Evolutionary conservation across 441 rosid species (phyloP).

Genomic region (Gossypium schwendimanii): DNA sequence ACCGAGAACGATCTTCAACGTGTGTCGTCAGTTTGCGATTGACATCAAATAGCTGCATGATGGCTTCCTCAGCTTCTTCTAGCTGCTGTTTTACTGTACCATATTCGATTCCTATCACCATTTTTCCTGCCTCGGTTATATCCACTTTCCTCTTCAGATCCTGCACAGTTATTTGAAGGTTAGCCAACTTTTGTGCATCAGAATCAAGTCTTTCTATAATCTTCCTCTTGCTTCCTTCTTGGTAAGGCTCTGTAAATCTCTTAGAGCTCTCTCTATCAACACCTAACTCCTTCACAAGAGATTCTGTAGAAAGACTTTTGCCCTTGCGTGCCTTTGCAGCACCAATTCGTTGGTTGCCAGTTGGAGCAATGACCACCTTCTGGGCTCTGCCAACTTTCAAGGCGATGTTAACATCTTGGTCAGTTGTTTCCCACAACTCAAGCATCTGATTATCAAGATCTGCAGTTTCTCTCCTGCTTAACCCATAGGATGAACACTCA

Average conservation of each 20-base stretch:
- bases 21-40: conserved; percentile 52
- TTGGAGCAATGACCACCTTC: conserved; percentile 13
- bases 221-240: conserved; percentile 57
- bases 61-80: conserved; percentile 65
- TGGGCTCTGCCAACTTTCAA: conserved; percentile 36
- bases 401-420: conserved; percentile 37
- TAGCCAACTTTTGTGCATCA: conserved; percentile 75
- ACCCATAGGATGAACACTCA: conserved; percentile 73
- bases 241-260: conserved; percentile 47
- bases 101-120: conserved; percentile 52
- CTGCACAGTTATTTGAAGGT: conserved; percentile 68
- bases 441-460: conserved; percentile 54
- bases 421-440: conserved; percentile 53
- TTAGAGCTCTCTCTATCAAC: conserved; percentile 72
- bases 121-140: conserved; percentile 46
- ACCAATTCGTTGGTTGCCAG: conserved; percentile 19
- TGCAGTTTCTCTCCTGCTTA: conserved; percentile 51
- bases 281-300: conserved; percentile 58
- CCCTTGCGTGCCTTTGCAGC: conserved; percentile 26
- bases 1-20: conserved; percentile 35
- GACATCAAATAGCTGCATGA: conserved; percentile 46
- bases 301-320: conserved; percentile 43
- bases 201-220: conserved; percentile 82
- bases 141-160: conserved; percentile 76
- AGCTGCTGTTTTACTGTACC: conserved; percentile 63